Evolutionary conservation across 2,329 filamentous ascomycete genomes (phyloP).

Genomic region (Sporothrix mexicana): DNA sequence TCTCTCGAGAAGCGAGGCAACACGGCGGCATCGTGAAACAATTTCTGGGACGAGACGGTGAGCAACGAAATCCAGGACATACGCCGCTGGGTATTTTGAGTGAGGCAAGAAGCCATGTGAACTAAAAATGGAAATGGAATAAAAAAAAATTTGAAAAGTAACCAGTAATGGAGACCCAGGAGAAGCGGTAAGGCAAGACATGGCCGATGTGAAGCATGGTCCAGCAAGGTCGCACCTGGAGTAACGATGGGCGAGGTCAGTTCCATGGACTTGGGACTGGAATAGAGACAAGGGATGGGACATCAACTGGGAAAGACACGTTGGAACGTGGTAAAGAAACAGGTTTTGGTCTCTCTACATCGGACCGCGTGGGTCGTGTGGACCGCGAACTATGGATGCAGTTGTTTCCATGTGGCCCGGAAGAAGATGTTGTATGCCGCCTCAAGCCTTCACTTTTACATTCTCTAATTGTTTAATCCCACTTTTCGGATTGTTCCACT

Average conservation of each 20-base stretch:
- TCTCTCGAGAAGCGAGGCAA: neutral
- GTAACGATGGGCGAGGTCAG: neutral
- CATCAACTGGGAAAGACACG: too few species aligned
- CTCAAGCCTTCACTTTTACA: neutral
- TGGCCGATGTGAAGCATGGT: neutral
- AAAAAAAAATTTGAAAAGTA: too few species aligned
- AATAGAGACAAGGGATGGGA: neutral
- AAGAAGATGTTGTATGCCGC: neutral
- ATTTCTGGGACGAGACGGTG: neutral
- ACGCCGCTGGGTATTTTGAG: neutral
- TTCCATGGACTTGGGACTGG: conserved; percentile 1
- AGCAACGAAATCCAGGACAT: neutral
- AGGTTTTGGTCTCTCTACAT: neutral
- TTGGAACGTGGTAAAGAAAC: neutral
- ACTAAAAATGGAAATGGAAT: neutral
- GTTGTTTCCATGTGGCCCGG: neutral
- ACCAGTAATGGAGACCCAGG: neutral
- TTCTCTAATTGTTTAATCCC: neutral
- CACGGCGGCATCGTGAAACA: neutral
- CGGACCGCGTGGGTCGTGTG: neutral
- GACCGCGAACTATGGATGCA: neutral
- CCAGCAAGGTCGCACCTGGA: too few species aligned
- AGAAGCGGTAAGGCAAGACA: conserved; percentile 3
- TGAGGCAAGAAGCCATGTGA: neutral
- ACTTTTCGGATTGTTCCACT: neutral